Evolutionary conservation across 1,284 basidiomycete species (phyloP).

Genomic region (Sporisorium exsertum): DNA sequence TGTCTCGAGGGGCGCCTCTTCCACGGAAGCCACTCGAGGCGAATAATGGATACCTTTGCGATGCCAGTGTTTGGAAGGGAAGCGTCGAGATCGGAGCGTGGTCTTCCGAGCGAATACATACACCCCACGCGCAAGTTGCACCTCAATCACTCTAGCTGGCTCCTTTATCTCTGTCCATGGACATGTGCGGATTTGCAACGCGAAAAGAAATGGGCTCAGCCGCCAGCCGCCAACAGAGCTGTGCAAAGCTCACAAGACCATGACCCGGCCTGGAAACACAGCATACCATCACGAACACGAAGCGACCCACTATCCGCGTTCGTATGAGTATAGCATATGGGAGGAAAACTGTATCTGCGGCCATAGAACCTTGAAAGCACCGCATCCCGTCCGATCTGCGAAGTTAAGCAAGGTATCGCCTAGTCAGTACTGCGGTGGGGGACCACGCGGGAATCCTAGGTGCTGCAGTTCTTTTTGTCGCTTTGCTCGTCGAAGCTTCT

Average conservation of each 20-base stretch:
- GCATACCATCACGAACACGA: no score
- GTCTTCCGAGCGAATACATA: background rate
- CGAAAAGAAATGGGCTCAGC: no score
- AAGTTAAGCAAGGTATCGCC: conserved; percentile 82
- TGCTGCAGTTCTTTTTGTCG: conserved; percentile 78
- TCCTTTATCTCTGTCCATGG: conserved; percentile 1
- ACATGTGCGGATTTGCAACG: background rate
- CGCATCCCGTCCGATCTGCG: conserved; percentile 84
- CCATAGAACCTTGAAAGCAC: conserved; percentile 83
- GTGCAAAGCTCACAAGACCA: no score
- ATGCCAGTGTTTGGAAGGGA: no score
- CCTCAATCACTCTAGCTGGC: no score
- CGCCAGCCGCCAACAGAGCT: no score
- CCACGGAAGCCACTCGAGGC: background rate
- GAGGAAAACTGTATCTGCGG: conserved; percentile 79
- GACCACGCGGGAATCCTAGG: conserved; percentile 85
- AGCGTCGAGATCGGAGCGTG: background rate
- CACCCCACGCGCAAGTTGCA: background rate
- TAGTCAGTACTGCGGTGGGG: conserved; percentile 86
- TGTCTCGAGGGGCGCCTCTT: background rate
- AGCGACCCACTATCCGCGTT: no score
- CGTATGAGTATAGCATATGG: no score
- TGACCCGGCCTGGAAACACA: no score
- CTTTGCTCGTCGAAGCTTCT: no score
- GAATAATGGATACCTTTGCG: background rate